These are phyloP conservation scores for Bryoerythrophyllum caledonicum DNA, from an alignment of 225 moss, liverwort and hornwort species.

Conservation along the genomic window DNA sequence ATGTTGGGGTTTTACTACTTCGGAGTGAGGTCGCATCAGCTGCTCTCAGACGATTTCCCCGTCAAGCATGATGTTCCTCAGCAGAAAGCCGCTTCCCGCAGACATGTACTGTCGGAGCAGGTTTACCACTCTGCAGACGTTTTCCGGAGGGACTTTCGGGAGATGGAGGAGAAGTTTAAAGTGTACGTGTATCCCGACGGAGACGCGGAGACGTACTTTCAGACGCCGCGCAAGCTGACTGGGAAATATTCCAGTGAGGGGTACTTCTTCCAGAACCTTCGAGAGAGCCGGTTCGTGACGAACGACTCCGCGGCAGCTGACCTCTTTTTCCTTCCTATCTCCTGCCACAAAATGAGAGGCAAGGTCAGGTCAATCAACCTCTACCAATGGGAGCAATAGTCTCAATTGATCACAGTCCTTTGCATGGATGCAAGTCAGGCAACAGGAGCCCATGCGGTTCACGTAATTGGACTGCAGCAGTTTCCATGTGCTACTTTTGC, in stretches of 20 bases:
- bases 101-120: constrained; percentile 35
- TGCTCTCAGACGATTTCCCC: constrained; percentile 23
- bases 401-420: background rate
- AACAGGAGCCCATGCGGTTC: background rate
- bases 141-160: constrained; percentile 56
- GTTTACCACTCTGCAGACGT: constrained; percentile 69
- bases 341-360: constrained; percentile 81
- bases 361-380: constrained; percentile 35
- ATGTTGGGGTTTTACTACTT: constrained; percentile 33
- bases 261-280: constrained; percentile 77
- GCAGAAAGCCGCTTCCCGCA: constrained; percentile 10
- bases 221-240: constrained; percentile 53
- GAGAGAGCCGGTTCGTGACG: constrained; percentile 64
- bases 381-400: background rate
- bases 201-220: constrained; percentile 50
- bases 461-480: background rate
- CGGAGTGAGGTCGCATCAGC: constrained; percentile 22
- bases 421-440: background rate
- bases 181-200: constrained; percentile 76
- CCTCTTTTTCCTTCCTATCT: constrained; percentile 86
- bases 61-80: background rate
- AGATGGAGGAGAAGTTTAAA: constrained; percentile 74
- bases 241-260: constrained; percentile 92
- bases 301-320: constrained; percentile 63
- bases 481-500: background rate